These are phyloP conservation scores for Microstroma glucosiphilum DNA, from an alignment of 1,284 basidiomycete genomes.

Conservation along the genomic window DNA sequence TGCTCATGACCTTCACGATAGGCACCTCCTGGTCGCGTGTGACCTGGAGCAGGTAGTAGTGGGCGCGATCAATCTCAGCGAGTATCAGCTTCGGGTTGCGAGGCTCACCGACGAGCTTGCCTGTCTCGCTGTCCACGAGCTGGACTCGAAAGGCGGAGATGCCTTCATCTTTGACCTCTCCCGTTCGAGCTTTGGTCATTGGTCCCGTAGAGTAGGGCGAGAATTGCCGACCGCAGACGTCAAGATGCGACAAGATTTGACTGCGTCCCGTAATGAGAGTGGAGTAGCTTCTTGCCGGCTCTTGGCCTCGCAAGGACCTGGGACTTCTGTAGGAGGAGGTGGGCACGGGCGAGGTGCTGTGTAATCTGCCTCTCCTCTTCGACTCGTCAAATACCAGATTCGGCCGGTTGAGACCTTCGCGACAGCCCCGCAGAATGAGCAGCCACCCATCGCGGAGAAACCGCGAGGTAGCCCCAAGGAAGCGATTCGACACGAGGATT, in stretches of 20 bases:
- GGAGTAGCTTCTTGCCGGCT: neutral
- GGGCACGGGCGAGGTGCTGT: neutral
- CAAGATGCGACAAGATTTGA: too few species aligned
- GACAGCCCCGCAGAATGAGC: conserved; percentile 4
- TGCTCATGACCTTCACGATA: too few species aligned
- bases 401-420: neutral
- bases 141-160: neutral
- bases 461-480: neutral
- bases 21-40: too few species aligned
- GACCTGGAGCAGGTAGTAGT: too few species aligned
- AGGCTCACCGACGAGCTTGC: too few species aligned
- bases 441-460: conserved; percentile 1
- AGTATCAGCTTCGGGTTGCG: too few species aligned
- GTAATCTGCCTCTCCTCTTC: conserved; percentile 5
- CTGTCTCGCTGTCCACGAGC: neutral
- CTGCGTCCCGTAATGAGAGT: too few species aligned
- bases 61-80: too few species aligned
- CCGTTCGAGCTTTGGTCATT: too few species aligned
- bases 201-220: neutral
- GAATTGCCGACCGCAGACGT: neutral
- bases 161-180: neutral
- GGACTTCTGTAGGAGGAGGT: neutral
- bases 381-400: neutral
- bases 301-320: neutral
- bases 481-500: neutral